Conservation (phyloP, 2,329 filamentous ascomycete species). For the Pleurostoma richardsiae region DNA sequence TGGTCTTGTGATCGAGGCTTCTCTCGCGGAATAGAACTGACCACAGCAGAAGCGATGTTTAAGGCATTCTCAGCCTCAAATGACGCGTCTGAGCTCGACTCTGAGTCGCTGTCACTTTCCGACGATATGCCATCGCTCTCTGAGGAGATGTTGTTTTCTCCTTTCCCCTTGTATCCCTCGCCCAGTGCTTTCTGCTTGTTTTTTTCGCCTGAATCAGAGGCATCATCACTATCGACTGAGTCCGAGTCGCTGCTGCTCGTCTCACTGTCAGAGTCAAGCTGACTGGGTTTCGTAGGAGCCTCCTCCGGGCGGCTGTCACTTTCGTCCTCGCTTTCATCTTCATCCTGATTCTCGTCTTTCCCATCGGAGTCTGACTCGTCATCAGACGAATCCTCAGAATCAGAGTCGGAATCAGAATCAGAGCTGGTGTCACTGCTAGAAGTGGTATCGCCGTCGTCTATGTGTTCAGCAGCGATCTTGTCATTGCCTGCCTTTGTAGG, state of each 20-base stretch:
- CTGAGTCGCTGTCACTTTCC: conserved; percentile 12
- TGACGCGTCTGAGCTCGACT: conserved; percentile 30
- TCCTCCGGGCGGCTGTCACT: conserved; percentile 10
- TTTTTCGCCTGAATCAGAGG: conserved; percentile 1
- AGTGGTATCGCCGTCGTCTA: conserved; percentile 10
- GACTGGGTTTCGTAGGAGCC: not conserved
- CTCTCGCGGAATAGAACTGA: no score
- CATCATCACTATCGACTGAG: conserved; percentile 4
- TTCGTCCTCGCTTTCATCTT: conserved; percentile 9
- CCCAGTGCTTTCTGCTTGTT: not conserved
- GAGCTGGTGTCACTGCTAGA: conserved; percentile 10
- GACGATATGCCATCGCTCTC: not conserved
- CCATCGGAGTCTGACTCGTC: conserved; percentile 9
- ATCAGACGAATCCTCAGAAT: conserved; percentile 8
- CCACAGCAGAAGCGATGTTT: no score
- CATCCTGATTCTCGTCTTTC: conserved; percentile 8
- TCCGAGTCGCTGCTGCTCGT: conserved; percentile 1
- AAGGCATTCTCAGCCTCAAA: conserved; percentile 19
- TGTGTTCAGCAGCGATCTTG: conserved; percentile 18
- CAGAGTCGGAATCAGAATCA: conserved; percentile 12
- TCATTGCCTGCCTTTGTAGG: conserved; percentile 13
- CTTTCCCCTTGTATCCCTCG: no score
- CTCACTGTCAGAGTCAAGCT: conserved; percentile 2
- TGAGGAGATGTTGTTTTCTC: no score
- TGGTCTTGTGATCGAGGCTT: no score